phyloP scores from a whole-genome alignment of 2,329 filamentous ascomycete species.

The Cadophora sp. region DNA sequence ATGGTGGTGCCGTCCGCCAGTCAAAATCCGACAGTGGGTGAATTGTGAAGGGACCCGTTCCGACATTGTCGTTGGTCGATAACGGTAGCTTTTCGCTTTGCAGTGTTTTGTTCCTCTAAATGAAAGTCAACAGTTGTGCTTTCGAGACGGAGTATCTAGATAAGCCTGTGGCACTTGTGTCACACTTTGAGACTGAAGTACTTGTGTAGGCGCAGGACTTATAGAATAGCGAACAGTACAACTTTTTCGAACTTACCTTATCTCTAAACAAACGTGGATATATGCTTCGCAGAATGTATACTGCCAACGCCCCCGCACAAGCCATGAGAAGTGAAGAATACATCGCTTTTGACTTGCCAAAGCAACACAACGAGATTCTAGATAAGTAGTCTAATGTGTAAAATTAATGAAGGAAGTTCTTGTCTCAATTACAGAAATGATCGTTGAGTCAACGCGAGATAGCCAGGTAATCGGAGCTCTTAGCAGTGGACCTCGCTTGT shows the following conservation, averaged over 20 bases:
- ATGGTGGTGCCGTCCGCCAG: slow-evolving; percentile 56
- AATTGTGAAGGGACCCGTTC: slow-evolving; percentile 24
- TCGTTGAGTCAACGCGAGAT: not conserved
- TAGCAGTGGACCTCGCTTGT: slow-evolving; percentile 1
- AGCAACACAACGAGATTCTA: not conserved
- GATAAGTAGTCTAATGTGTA: not conserved
- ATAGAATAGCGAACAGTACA: no score
- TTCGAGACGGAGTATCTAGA: no score
- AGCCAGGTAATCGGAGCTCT: not conserved
- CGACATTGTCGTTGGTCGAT: not conserved
- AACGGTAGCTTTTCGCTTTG: not conserved
- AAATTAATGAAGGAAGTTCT: not conserved
- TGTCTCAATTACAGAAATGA: not conserved
- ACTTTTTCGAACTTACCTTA: not conserved
- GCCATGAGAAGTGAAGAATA: not conserved
- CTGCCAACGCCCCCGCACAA: not conserved
- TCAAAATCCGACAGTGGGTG: slow-evolving; percentile 55
- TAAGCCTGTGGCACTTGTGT: no score
- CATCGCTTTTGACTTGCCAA: not conserved
- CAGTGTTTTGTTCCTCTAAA: not conserved
- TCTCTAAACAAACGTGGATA: slow-evolving; percentile 1
- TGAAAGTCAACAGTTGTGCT: not conserved
- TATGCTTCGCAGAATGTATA: not conserved
- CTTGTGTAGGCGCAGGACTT: no score
- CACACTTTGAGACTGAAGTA: no score